A percentile compares a stretch with the other conserved stretches of the same genome.
Conservation (phyloP, 805 yeast species). For the Alloascoidea africana region DNA sequence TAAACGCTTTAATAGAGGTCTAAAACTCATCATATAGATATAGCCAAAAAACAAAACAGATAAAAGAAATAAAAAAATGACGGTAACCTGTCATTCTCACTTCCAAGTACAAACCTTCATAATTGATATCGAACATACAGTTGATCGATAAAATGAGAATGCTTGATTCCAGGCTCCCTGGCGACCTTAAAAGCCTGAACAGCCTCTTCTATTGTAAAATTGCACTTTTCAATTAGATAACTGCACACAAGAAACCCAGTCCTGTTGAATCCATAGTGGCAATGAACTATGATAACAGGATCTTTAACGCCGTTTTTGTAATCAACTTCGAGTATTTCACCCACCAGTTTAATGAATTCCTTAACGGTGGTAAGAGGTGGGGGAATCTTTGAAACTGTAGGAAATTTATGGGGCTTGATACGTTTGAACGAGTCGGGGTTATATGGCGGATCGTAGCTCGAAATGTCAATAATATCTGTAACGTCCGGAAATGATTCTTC, state of each 20-base stretch:
- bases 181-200: slow-evolving; percentile 40
- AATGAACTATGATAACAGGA: slow-evolving; percentile 49
- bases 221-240: slow-evolving; percentile 44
- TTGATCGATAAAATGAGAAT: slow-evolving; percentile 63
- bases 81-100: too few relatives aligned
- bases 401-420: slow-evolving; percentile 51
- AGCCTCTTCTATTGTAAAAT: slow-evolving; percentile 49
- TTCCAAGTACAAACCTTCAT: too few relatives aligned
- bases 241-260: slow-evolving; percentile 64
- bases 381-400: slow-evolving; percentile 65
- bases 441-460: slow-evolving; percentile 48
- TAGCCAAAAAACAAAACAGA: too few relatives aligned
- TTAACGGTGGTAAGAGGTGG: slow-evolving; percentile 49
- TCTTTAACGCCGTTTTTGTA: slow-evolving; percentile 8
- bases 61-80: too few relatives aligned
- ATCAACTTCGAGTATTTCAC: slow-evolving; percentile 22
- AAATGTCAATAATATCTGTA: slow-evolving; percentile 50
- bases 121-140: slow-evolving; percentile 40
- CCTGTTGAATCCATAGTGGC: slow-evolving; percentile 72
- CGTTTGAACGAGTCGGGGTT: slow-evolving; percentile 38
- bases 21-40: too few relatives aligned
- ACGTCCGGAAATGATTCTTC: slow-evolving; percentile 37
- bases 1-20: too few relatives aligned
- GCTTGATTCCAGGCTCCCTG: slow-evolving; percentile 60
- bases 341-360: slow-evolving; percentile 37